Percentiles rank a stretch among this genome's conserved stretches.
Conservation (phyloP, 164 flowering plant species). For the Stephania cephalantha region DNA sequence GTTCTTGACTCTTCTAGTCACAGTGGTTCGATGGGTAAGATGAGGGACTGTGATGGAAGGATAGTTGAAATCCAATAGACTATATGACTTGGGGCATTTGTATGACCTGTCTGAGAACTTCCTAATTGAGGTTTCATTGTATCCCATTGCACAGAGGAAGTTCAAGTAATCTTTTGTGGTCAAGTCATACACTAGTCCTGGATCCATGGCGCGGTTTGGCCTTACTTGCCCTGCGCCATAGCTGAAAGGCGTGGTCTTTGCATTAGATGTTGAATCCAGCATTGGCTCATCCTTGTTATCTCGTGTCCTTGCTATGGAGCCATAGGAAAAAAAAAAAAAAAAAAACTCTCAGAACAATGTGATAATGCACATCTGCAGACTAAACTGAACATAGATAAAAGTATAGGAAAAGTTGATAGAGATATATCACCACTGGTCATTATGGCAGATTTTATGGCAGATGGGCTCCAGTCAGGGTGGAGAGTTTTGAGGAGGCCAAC, state of each 20-base stretch:
- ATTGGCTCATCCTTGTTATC: constrained; percentile 34
- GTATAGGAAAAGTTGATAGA: not conserved
- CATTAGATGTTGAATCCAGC: constrained; percentile 6
- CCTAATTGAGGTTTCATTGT: constrained; percentile 4
- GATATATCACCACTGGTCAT: constrained; percentile 29
- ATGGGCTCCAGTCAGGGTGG: constrained; percentile 28
- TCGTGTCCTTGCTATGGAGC: constrained; percentile 30
- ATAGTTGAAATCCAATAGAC: constrained; percentile 41
- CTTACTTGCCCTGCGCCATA: constrained; percentile 47
- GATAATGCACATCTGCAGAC: too few relatives aligned
- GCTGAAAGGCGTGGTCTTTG: constrained; percentile 35
- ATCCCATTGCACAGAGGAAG: constrained; percentile 47
- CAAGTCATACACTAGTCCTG: constrained; percentile 60
- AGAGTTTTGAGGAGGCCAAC: constrained; percentile 25
- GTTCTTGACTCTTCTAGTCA: constrained; percentile 44
- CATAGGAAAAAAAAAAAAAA: not conserved
- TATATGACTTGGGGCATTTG: constrained; percentile 10
- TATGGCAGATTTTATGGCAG: constrained; percentile 28
- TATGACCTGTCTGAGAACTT: constrained; percentile 5
- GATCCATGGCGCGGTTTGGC: constrained; percentile 49
- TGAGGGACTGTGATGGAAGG: constrained; percentile 49
- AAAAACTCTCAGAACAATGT: not conserved
- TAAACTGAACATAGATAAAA: too few relatives aligned
- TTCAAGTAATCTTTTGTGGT: constrained; percentile 34
- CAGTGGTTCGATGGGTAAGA: constrained; percentile 24